Evolutionary conservation across 257 asterid species (phyloP).

Genomic region (Ballota nigra): DNA sequence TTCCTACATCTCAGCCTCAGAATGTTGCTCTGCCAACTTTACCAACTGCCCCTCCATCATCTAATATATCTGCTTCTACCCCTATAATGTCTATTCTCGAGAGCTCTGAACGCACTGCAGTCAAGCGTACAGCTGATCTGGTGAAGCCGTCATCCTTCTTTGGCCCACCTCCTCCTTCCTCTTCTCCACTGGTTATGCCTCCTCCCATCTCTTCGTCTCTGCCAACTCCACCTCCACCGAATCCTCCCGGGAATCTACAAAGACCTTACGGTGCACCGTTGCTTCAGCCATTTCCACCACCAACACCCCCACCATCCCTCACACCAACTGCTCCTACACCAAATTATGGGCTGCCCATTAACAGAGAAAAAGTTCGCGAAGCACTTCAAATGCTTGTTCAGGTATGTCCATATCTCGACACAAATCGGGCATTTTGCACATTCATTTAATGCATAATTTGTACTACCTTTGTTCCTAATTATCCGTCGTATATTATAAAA

Average conservation of each 20-base stretch:
- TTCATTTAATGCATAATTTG: background rate
- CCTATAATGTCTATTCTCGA: slow-evolving; percentile 62
- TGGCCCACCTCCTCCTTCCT: slow-evolving; percentile 45
- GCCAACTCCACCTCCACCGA: slow-evolving; percentile 81
- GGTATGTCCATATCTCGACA: slow-evolving; percentile 41
- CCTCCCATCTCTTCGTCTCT: slow-evolving; percentile 68
- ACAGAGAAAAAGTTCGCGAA: slow-evolving; percentile 80
- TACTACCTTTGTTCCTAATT: too few species aligned
- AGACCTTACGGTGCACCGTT: slow-evolving; percentile 92
- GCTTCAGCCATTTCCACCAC: slow-evolving; percentile 99
- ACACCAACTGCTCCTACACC: slow-evolving; percentile 62
- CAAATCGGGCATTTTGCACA: background rate
- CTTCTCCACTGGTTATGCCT: slow-evolving; percentile 56
- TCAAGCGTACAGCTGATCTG: slow-evolving; percentile 57
- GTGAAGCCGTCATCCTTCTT: slow-evolving; percentile 89
- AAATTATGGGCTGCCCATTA: slow-evolving; percentile 52
- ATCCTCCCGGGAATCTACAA: slow-evolving; percentile 54
- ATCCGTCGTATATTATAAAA: too few species aligned
- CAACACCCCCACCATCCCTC: slow-evolving; percentile 93
- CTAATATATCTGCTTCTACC: slow-evolving; percentile 48
- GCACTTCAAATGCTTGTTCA: slow-evolving; percentile 82
- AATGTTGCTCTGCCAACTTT: slow-evolving; percentile 39
- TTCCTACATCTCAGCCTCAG: slow-evolving; percentile 47
- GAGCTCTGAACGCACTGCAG: slow-evolving; percentile 38
- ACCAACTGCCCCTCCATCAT: slow-evolving; percentile 45